Conservation (phyloP, 768 basidiomycete species). For the Sporobolomyces roseus region DNA sequence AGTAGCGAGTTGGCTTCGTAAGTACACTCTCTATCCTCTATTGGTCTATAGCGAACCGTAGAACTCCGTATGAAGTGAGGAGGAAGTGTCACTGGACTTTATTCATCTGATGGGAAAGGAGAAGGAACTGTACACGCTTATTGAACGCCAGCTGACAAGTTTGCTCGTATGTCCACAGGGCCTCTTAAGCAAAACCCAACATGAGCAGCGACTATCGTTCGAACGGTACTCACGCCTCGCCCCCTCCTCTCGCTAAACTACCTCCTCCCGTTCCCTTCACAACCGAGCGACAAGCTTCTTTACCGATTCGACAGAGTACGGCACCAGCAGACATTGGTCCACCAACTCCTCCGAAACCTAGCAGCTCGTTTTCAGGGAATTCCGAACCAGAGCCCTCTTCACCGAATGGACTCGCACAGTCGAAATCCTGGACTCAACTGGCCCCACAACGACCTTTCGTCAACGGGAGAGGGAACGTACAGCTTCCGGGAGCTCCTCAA, state of each 20-base stretch:
- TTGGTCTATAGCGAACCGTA: no score
- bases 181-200: not conserved
- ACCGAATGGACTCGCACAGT: constrained; percentile 15
- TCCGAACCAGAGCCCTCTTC: not conserved
- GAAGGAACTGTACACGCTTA: no score
- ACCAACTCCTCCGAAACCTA: not conserved
- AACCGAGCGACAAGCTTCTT: not conserved
- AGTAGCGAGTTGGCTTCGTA: no score
- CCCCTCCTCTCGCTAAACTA: constrained; percentile 1
- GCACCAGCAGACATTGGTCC: not conserved
- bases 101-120: no score
- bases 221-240: no score
- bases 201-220: no score
- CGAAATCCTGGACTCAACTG: constrained; percentile 28
- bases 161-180: not conserved
- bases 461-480: constrained; percentile 32
- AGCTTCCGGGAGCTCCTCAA: constrained; percentile 7
- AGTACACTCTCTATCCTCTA: not conserved
- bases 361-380: not conserved
- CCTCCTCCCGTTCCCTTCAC: constrained; percentile 9
- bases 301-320: not conserved
- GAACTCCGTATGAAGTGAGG: no score
- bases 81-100: no score
- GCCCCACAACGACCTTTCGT: constrained; percentile 24
- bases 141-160: not conserved